Percentiles rank a stretch among this genome's conserved stretches.
Evolutionary conservation across 2,329 filamentous ascomycete species (phyloP).

Genomic region (Stachybotrys echinatus): DNA sequence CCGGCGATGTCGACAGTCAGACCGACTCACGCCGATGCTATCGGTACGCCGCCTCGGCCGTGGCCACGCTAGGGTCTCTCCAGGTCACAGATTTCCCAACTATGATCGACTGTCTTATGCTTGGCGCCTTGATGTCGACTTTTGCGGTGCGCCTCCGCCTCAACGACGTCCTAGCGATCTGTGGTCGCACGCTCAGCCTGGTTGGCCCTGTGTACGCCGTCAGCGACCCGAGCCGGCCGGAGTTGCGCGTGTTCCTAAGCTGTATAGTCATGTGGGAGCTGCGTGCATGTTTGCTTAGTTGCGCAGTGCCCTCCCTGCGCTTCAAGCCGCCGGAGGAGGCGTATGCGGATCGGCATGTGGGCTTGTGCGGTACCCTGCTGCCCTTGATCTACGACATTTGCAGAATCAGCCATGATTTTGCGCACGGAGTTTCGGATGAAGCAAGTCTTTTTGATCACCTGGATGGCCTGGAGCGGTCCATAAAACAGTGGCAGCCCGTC

Average conservation of each 20-base stretch:
- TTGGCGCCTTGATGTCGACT: constrained; percentile 12
- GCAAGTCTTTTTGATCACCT: constrained; percentile 2
- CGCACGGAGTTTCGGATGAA: constrained; percentile 1
- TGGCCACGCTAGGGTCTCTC: constrained; percentile 9
- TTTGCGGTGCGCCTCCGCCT: constrained; percentile 10
- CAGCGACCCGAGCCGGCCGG: background rate
- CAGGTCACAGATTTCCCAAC: constrained; percentile 4
- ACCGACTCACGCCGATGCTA: constrained; percentile 4
- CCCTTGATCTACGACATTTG: constrained; percentile 18
- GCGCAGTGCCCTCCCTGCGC: constrained; percentile 13
- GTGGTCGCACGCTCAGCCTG: constrained; percentile 12
- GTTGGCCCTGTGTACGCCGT: constrained; percentile 11
- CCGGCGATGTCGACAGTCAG: background rate
- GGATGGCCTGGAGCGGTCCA: constrained; percentile 6
- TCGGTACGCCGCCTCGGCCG: constrained; percentile 11
- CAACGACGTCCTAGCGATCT: constrained; percentile 9
- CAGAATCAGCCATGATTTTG: constrained; percentile 12
- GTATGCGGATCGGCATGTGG: constrained; percentile 18
- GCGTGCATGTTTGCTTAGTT: constrained; percentile 15
- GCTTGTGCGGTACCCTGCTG: constrained; percentile 15
- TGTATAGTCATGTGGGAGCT: constrained; percentile 16
- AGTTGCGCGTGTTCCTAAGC: constrained; percentile 11
- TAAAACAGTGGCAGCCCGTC: constrained; percentile 14
- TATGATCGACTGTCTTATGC: constrained; percentile 11
- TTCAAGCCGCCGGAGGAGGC: constrained; percentile 6